Evolutionary conservation across 208 protist species (phyloP).

Genomic region (Leptomonas seymouri): DNA sequence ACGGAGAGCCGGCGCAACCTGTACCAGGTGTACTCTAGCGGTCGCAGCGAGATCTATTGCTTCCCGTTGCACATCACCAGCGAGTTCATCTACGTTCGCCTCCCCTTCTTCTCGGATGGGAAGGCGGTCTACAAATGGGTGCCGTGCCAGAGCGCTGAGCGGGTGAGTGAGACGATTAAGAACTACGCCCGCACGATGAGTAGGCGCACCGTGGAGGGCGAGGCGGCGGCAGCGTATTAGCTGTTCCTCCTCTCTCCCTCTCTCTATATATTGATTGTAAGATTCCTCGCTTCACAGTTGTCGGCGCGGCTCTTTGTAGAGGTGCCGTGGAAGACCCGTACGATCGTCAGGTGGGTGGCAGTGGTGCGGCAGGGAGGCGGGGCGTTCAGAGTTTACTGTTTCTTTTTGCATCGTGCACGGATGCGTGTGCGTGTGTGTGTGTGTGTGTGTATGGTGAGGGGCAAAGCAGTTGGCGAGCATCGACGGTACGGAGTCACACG

Average conservation of each 20-base stretch:
- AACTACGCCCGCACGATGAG: constrained; percentile 49
- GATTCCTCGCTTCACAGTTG: background rate
- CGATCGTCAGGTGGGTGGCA: no score
- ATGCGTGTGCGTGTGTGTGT: no score
- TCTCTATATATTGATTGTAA: background rate
- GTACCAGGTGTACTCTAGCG: constrained; percentile 72
- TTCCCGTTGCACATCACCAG: constrained; percentile 82
- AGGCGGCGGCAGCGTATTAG: background rate
- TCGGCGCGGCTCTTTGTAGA: no score
- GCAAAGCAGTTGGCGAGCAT: no score
- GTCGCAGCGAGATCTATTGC: constrained; percentile 46
- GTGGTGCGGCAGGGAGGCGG: no score
- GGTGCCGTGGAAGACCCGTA: no score
- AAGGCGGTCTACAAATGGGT: constrained; percentile 58
- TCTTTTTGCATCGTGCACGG: no score
- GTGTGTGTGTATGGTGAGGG: no score
- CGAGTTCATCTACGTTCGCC: constrained; percentile 69
- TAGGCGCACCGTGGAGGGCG: background rate
- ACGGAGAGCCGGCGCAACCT: constrained; percentile 42
- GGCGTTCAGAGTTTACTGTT: no score
- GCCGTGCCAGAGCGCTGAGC: constrained; percentile 76
- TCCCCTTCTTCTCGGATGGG: constrained; percentile 50
- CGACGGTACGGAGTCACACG: background rate
- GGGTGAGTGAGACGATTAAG: constrained; percentile 81
- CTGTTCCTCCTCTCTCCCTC: background rate